Evolutionary conservation across 306 rosid genomes (phyloP).

Genomic region (Citrullus mucosospermus): DNA sequence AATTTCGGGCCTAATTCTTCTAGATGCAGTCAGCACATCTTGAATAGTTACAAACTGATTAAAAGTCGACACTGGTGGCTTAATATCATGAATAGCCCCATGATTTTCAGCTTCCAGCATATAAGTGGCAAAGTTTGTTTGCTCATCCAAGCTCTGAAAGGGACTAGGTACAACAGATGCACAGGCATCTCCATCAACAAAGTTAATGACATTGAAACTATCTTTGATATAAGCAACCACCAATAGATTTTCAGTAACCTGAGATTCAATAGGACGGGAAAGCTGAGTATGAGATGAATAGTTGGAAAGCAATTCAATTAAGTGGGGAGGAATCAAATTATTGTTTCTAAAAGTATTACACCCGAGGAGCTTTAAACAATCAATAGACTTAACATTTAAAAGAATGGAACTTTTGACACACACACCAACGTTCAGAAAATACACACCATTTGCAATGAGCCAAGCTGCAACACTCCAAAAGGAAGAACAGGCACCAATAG

Average conservation of each 20-base stretch:
- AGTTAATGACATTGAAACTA: slow-evolving; percentile 29
- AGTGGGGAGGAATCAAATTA: background rate
- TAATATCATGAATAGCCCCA: slow-evolving; percentile 19
- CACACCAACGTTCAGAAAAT: slow-evolving; percentile 15
- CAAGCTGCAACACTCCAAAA: slow-evolving; percentile 78
- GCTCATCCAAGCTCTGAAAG: slow-evolving; percentile 25
- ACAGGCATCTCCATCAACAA: slow-evolving; percentile 16
- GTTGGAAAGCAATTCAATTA: background rate
- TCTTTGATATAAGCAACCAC: slow-evolving; percentile 43
- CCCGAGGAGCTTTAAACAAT: background rate
- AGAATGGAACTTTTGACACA: background rate
- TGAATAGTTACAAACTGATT: slow-evolving; percentile 17
- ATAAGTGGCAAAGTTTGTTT: slow-evolving; percentile 18
- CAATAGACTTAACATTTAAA: background rate
- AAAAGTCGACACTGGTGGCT: slow-evolving; percentile 14
- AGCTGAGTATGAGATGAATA: slow-evolving; percentile 16
- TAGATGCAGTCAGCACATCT: slow-evolving; percentile 12
- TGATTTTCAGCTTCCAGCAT: slow-evolving; percentile 13
- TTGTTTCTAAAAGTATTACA: background rate
- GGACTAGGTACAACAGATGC: slow-evolving; percentile 22
- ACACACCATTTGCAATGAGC: slow-evolving; percentile 66
- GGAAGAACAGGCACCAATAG: slow-evolving; percentile 79
- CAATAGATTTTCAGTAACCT: slow-evolving; percentile 69
- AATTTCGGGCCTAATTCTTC: slow-evolving; percentile 11
- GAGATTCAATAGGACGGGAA: slow-evolving; percentile 20